These are phyloP conservation scores for Tuber umbilicatum DNA, from an alignment of 495 filamentous ascomycete genomes.

Conservation along the genomic window DNA sequence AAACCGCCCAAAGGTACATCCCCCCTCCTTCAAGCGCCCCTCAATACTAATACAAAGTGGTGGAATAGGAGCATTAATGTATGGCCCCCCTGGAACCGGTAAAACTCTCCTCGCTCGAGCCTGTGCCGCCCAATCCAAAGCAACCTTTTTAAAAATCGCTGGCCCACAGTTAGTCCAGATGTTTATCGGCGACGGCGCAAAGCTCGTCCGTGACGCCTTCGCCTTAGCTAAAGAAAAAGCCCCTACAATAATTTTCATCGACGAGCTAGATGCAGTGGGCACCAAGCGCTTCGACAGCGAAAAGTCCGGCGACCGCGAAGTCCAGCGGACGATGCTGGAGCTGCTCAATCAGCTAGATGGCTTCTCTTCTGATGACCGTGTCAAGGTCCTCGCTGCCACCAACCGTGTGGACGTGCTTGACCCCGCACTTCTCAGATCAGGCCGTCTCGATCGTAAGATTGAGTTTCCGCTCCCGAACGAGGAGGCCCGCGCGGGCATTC, in stretches of 20 bases:
- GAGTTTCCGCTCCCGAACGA: conserved; percentile 99
- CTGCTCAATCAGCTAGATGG: conserved; percentile 98
- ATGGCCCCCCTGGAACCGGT: conserved; percentile 91
- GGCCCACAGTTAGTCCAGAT: conserved; percentile 99
- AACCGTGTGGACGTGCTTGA: conserved; percentile 98
- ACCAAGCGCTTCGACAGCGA: conserved; percentile 99
- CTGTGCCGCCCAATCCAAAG: conserved; percentile 95
- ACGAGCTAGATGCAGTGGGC: conserved; percentile 93
- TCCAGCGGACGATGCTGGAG: conserved; percentile 98
- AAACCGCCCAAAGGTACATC: conserved; percentile 93
- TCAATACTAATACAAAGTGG: conserved; percentile 19
- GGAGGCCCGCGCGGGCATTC: conserved; percentile 92
- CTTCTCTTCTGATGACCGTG: conserved; percentile 96
- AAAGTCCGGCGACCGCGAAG: conserved; percentile 95
- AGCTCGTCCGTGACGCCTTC: conserved; percentile 95
- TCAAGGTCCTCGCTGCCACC: conserved; percentile 97
- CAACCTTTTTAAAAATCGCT: conserved; percentile 97
- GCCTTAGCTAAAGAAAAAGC: conserved; percentile 97
- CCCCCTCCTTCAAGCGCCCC: background rate
- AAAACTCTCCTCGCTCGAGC: conserved; percentile 96
- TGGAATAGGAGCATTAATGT: conserved; percentile 83
- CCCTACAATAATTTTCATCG: conserved; percentile 98
- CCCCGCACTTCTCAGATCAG: conserved; percentile 85
- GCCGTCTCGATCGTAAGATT: conserved; percentile 96
- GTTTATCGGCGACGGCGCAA: conserved; percentile 99